Evolutionary conservation across 768 basidiomycete genomes (phyloP), one percentile per base, ranked within the genome.

Genomic region (Mycena maculata): DNA sequence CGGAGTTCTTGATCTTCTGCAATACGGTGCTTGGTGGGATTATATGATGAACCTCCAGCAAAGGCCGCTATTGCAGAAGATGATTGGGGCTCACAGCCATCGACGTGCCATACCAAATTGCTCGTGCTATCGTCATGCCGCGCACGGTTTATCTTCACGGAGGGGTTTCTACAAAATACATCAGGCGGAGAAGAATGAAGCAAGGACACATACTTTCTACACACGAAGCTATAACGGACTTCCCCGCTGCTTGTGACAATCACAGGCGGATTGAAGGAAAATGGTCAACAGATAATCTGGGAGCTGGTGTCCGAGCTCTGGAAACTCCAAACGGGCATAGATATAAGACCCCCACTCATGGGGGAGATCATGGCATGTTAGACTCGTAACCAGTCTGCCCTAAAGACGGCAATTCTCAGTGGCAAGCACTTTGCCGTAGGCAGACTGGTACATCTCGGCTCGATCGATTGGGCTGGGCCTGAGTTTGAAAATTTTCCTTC

Each of bases 61-160:
- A 39, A 55, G 7, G 53, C 38, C 22, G 2, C 39, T 15, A 55
- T 41, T 5, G 53, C 13, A 2, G 53, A 20, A 13, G 10, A 18
- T 11, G 31, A 22, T 7, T 25, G 16, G 9, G 25, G 16, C 16
- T 25, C 30, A 25, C 53, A 55, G 53, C 23, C 15, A 41, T 39
- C 36, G 4, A 20, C 53, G 10, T 55, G 53, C 12, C 53, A 23
- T 5, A 13, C 11, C 15, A 55, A 20, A 15, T 55, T 55, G 39
- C 53, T 55, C 1, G 38, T 55, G 22, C 38, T 55, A 7, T 55
- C 53, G 16, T 55, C 38, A 20, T 55, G 53, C 9, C 52, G 52
- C 10, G 11, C 27, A 13, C 38, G 53, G 7, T 8, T 55, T 22
- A 55, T 41, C 39, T 38, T 55, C 15, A 55, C 18, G 2, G 53